Evolutionary conservation across 163 green algal genomes (phyloP), one percentile per base, ranked within the genome.

Genomic region (Scenedesmus sp.): DNA sequence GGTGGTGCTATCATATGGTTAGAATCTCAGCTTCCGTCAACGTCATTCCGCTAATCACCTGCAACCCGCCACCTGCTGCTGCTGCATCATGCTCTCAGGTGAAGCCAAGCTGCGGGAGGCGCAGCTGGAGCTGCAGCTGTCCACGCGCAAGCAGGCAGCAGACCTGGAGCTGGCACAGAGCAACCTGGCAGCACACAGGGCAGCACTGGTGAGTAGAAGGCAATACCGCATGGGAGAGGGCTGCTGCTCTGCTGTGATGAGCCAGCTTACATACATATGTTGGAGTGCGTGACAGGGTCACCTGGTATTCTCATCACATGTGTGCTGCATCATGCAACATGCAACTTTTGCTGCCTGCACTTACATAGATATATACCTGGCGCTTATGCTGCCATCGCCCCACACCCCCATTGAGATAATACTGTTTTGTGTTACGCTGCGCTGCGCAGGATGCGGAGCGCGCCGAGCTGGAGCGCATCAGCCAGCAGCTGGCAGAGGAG

Each of bases 71-170:
- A 13, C 64, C 18, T 12, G 23, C 55, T 67, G 82, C 82, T 87
- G 54, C 46, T 60, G 81, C 20, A 73, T n/a, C 8, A 34, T 54
- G 46, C 52, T 85, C 3, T 12, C 54, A 86, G 67, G 89, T 46
- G 89, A 92, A 7, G 54, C 54, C 10, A 57, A 66, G 3, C 73
- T 92, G 62, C 87, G 73, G n/a, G 55, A 73, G 18, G 82, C 82
- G 9, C 89, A 92, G 89, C 89, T 92, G 64, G 89, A 92, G 70
- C 57, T 92, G 83, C 82, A 89, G 89, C 57, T 92, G 82, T 18
- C 52, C 2, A 89, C 16, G 8, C 67, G 89, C 55, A 88, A 81
- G 56, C 82, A 88, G n/a, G 52, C 23, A 12, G 66, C 73, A 2
- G 82, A 92, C 4, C 23, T 85, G 20, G 89, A 84, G 84, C 54